A percentile compares a stretch with the other conserved stretches of the same genome.
These are phyloP conservation scores for Kodamaea suecica DNA, from an alignment of 1,139 yeast genomes.

Conservation along the genomic window DNA sequence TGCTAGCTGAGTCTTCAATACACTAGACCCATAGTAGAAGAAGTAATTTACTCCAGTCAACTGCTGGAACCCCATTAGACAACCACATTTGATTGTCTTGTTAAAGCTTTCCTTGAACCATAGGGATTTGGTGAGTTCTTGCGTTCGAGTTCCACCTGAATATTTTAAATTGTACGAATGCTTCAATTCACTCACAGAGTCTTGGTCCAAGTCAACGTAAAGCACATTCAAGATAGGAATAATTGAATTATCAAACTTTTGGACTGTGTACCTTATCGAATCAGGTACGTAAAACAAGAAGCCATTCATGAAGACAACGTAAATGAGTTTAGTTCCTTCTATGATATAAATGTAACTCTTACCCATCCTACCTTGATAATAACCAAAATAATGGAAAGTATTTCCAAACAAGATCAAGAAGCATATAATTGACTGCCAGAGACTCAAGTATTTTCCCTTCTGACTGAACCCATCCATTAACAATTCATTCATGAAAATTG, in stretches of 20 bases:
- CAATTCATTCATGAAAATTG: constrained; percentile 24
- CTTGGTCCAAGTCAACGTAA: no score
- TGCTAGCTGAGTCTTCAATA: constrained; percentile 17
- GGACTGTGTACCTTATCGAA: constrained; percentile 10
- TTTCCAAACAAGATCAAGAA: constrained; percentile 23
- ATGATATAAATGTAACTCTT: constrained; percentile 6
- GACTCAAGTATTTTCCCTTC: constrained; percentile 21
- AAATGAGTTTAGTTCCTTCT: constrained; percentile 10
- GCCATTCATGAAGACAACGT: constrained; percentile 8
- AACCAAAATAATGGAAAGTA: constrained; percentile 8
- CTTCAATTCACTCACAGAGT: no score
- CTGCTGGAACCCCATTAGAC: constrained; percentile 31
- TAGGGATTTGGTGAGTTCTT: no score
- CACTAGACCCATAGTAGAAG: constrained; percentile 28
- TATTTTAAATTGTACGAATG: no score
- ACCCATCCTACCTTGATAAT: neutral
- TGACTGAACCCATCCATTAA: constrained; percentile 12
- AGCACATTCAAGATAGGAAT: no score
- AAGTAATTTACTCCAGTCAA: constrained; percentile 35
- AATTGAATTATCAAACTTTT: neutral
- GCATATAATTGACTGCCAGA: constrained; percentile 26
- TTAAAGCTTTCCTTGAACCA: constrained; percentile 1
- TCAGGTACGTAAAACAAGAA: constrained; percentile 13
- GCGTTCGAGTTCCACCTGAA: no score
- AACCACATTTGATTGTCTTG: constrained; percentile 15